phyloP scores from a whole-genome alignment of 306 rosid species.

The Vigna mungo region DNA sequence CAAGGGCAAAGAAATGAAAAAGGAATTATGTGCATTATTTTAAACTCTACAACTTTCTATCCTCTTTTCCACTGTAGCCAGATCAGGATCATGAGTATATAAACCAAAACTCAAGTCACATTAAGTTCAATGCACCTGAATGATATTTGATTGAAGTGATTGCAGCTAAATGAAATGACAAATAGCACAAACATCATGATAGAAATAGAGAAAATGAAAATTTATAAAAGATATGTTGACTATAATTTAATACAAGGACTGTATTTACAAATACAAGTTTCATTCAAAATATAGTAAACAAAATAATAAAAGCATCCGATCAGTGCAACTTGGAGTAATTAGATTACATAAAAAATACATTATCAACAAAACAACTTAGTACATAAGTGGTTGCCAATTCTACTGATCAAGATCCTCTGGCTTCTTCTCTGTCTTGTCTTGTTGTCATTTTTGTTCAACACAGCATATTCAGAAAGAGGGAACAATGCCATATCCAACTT shows the following conservation, averaged over 20 bases:
- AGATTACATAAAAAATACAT: conserved; percentile 48
- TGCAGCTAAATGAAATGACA: neutral
- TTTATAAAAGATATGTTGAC: conserved; percentile 1
- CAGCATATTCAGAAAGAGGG: conserved; percentile 67
- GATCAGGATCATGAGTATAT: neutral
- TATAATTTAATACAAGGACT: conserved; percentile 46
- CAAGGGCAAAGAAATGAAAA: neutral
- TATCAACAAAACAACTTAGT: conserved; percentile 47
- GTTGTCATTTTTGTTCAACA: conserved; percentile 21
- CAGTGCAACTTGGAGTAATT: conserved; percentile 46
- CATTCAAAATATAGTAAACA: conserved; percentile 46
- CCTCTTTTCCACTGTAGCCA: neutral
- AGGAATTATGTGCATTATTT: neutral
- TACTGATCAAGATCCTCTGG: conserved; percentile 3
- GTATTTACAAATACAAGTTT: conserved; percentile 57
- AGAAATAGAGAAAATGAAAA: conserved; percentile 32
- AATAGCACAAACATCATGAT: conserved; percentile 8
- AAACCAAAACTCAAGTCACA: neutral
- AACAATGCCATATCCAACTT: conserved; percentile 83
- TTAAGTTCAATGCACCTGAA: no score
- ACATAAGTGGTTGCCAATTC: conserved; percentile 39
- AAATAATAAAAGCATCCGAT: conserved; percentile 42
- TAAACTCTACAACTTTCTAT: neutral
- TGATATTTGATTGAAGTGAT: neutral
- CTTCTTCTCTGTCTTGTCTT: conserved; percentile 14